Evolutionary conservation across 139 green algal genomes (phyloP), one percentile per base, ranked within the genome.

Genomic region (Ostreobium quekettii): DNA sequence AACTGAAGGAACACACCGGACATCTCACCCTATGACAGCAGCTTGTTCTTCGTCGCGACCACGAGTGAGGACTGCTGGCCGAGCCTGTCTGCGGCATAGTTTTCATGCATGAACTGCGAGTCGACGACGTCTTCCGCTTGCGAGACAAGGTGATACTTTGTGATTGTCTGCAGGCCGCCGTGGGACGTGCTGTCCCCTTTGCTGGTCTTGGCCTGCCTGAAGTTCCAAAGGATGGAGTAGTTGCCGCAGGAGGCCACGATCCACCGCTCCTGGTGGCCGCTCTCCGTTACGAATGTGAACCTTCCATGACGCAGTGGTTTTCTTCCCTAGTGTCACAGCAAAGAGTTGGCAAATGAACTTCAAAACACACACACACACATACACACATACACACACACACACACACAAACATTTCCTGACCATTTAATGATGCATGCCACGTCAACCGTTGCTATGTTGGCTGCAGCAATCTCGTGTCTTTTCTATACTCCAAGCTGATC

Each of bases 201-300:
- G 6, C 19, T 68, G 22, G 24, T 32, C 36, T 68, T 68, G 37
- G 53, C 36, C 36, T 68, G 61, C 30, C n/a, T 36, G 71, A 95
- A 92, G 74, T 95, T 93, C 90, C 89, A 94, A 2, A 92, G 77
- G 28, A 95, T 81, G 1, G 79, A 88, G 76, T 84, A 88, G 71
- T 19, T 67, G 62, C 88, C 90, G 58, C 82, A 90, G 11, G 70
- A 79, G 36, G 87, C 89, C 38, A 90, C 88, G 36, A 95, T 81
- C 84, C 86, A 97, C 33, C 91, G 83, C 82, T 96, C 91, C 32
- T 85, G 74, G 35, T 69, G 71, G 37, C 84, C 86, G 7, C 60
- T 7, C 78, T 97, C 85, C 2, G 92, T 97, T 31, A 97, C 76
- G 83, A 86, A 95, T 5, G 88, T 91, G 76, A 95, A 94, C 31